Conservation (phyloP, 371 early-diverging fungal species). For the Mucor sp. region DNA sequence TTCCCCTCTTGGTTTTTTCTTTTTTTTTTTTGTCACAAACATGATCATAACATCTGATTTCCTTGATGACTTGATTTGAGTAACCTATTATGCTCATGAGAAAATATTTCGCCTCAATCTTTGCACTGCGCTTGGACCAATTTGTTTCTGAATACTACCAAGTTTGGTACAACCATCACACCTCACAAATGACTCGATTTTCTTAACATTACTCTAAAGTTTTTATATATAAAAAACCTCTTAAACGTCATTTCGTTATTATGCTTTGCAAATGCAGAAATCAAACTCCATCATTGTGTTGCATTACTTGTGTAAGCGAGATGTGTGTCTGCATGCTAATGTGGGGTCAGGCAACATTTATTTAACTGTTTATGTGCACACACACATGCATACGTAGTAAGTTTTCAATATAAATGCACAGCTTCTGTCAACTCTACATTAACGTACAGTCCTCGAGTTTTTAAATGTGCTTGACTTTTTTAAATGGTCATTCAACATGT, state of each 20-base stretch:
- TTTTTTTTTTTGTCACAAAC: neutral
- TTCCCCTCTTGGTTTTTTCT: neutral
- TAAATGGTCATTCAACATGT: neutral
- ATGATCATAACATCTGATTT: constrained; percentile 1
- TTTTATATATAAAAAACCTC: neutral
- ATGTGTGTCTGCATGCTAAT: neutral
- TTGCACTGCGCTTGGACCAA: constrained; percentile 2
- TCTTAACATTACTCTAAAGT: neutral
- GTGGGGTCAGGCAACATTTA: neutral
- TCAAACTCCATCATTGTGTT: neutral
- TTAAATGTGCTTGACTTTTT: neutral
- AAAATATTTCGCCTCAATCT: neutral
- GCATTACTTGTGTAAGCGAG: neutral
- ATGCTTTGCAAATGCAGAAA: neutral
- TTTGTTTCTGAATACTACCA: neutral
- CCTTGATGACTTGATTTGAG: constrained; percentile 3
- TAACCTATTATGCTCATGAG: neutral
- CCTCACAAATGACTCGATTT: neutral
- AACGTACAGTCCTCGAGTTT: neutral
- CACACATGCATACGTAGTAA: neutral
- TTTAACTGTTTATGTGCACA: neutral
- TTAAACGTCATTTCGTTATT: neutral
- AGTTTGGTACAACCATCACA: neutral
- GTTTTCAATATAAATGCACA: neutral
- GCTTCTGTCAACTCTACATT: neutral